Percentiles rank a stretch among this genome's conserved stretches.
These are phyloP conservation scores for Maudiozyma bulderi DNA, from an alignment of 805 yeast species.

Conservation along the genomic window DNA sequence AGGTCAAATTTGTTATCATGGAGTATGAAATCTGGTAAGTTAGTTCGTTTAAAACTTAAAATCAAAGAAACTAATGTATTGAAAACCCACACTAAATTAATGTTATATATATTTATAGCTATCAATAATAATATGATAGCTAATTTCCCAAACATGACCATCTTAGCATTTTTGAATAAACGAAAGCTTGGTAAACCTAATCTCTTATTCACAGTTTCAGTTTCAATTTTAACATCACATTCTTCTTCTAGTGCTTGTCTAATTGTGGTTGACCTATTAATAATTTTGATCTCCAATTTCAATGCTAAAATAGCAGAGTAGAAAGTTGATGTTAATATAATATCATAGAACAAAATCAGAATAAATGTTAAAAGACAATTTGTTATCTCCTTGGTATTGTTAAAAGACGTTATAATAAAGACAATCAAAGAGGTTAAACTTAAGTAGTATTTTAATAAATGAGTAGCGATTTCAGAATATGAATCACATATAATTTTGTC, in stretches of 20 bases:
- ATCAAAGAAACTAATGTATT: not conserved
- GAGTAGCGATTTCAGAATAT: constrained; percentile 28
- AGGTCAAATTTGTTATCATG: constrained; percentile 9
- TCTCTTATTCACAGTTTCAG: constrained; percentile 31
- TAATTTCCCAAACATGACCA: constrained; percentile 44
- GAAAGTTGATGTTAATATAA: constrained; percentile 66
- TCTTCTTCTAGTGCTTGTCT: constrained; percentile 84
- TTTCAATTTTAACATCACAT: constrained; percentile 66
- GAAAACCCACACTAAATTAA: constrained; percentile 59
- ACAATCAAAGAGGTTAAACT: constrained; percentile 60
- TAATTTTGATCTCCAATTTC: constrained; percentile 79
- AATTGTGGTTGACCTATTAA: constrained; percentile 69
- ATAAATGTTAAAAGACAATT: constrained; percentile 73
- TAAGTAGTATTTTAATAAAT: constrained; percentile 56
- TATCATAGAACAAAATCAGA: constrained; percentile 60
- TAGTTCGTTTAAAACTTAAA: not conserved
- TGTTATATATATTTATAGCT: constrained; percentile 54
- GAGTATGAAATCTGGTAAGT: constrained; percentile 30
- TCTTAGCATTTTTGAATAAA: constrained; percentile 30
- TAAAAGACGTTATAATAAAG: constrained; percentile 51
- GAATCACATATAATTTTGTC: constrained; percentile 28
- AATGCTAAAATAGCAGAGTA: constrained; percentile 74
- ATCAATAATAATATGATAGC: constrained; percentile 48
- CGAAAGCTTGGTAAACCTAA: constrained; percentile 13
- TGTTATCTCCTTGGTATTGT: constrained; percentile 57